Percentiles rank a stretch among this genome's conserved stretches.
Evolutionary conservation across 2,329 filamentous ascomycete genomes (phyloP).

Genomic region (Zymoseptoria ardabiliae): DNA sequence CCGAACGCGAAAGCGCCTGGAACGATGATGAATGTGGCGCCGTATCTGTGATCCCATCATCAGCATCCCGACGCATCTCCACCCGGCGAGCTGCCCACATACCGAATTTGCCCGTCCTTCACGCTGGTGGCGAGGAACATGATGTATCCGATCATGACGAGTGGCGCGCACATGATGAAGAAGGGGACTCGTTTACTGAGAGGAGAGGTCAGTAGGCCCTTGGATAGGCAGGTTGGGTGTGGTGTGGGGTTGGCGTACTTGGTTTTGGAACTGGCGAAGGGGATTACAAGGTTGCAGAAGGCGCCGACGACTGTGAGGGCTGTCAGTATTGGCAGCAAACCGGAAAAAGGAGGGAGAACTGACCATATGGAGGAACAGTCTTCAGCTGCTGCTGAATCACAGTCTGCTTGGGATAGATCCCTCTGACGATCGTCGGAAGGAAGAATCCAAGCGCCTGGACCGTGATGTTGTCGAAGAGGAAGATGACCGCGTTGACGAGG

Average conservation of each 20-base stretch:
- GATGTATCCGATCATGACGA: slow-evolving; percentile 63
- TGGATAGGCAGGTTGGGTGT: no score
- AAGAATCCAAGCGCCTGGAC: slow-evolving; percentile 66
- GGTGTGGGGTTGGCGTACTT: slow-evolving; percentile 31
- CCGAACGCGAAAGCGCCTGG: slow-evolving; percentile 65
- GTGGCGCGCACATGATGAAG: slow-evolving; percentile 51
- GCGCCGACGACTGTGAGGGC: slow-evolving; percentile 47
- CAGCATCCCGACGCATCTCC: no score
- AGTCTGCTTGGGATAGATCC: slow-evolving; percentile 54
- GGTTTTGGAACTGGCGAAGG: slow-evolving; percentile 53
- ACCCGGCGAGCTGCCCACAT: no score
- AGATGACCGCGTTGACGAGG: slow-evolving; percentile 49
- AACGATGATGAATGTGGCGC: slow-evolving; percentile 49
- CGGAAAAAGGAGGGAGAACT: no score
- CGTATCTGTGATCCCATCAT: slow-evolving; percentile 21
- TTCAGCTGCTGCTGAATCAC: slow-evolving; percentile 60
- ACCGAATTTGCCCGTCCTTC: slow-evolving; percentile 43
- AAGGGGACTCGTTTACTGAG: slow-evolving; percentile 47
- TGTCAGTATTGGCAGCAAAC: background rate
- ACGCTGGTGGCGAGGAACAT: slow-evolving; percentile 55
- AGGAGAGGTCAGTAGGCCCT: no score
- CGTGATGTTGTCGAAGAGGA: slow-evolving; percentile 61
- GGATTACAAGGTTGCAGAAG: slow-evolving; percentile 57
- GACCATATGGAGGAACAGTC: slow-evolving; percentile 60
- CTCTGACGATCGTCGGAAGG: slow-evolving; percentile 60